Conservation (phyloP, 2,329 filamentous ascomycete species). For the Colletotrichum sp. region DNA sequence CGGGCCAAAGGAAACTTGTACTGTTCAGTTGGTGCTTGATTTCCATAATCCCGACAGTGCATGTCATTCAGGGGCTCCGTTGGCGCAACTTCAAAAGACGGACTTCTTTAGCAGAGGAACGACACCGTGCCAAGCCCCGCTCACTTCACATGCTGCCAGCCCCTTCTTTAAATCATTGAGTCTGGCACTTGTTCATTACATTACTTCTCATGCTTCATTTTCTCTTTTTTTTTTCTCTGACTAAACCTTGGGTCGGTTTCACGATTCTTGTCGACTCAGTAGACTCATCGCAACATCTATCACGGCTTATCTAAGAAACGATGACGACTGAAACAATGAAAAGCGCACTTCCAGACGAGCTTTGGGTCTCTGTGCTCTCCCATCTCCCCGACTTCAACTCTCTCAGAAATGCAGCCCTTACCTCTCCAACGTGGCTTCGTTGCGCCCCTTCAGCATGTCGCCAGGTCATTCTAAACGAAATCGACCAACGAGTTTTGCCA, state of each 20-base stretch:
- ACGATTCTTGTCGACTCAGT: background rate
- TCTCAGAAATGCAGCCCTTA: slow-evolving; percentile 8
- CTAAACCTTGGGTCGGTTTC: background rate
- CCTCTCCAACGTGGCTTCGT: background rate
- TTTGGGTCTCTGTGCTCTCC: slow-evolving; percentile 10
- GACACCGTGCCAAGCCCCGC: background rate
- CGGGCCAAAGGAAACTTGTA: background rate
- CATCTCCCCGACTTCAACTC: background rate
- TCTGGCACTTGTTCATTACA: background rate
- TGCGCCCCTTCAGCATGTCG: slow-evolving; percentile 15
- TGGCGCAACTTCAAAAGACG: background rate
- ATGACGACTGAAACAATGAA: background rate
- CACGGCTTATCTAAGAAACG: background rate
- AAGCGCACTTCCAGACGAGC: background rate
- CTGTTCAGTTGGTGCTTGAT: background rate
- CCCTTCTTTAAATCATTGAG: background rate
- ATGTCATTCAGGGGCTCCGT: background rate
- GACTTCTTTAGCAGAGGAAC: background rate
- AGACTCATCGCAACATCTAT: background rate
- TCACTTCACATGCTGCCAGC: background rate
- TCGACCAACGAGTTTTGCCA: background rate
- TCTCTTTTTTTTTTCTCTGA: background rate
- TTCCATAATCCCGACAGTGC: background rate
- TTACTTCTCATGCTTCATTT: background rate
- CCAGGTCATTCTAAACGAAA: slow-evolving; percentile 11